Evolutionary conservation across 1,139 yeast genomes (phyloP).

Genomic region (Taphrina wiesneri): DNA sequence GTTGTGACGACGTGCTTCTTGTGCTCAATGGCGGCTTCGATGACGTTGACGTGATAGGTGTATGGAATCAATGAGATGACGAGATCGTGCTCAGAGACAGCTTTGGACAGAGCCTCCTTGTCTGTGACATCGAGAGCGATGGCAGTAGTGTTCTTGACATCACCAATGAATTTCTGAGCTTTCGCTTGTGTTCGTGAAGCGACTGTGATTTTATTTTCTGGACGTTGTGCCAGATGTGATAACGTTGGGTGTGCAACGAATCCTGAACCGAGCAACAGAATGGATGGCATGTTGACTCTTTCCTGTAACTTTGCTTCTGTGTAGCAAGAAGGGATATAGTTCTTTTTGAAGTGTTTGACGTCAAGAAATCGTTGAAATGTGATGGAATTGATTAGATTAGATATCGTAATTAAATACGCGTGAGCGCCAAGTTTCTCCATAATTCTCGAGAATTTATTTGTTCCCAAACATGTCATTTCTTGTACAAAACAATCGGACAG

Average conservation of each 20-base stretch:
- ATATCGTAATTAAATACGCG: background rate
- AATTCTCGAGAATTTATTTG: background rate
- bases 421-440: background rate
- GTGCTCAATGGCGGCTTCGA: constrained; percentile 85
- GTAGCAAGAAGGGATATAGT: too few relatives aligned
- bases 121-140: constrained; percentile 85
- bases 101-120: constrained; percentile 71
- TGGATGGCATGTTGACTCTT: constrained; percentile 30
- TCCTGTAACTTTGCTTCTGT: background rate
- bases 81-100: constrained; percentile 74
- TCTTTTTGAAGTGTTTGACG: background rate
- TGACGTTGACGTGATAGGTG: constrained; percentile 89
- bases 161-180: constrained; percentile 85
- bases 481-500: background rate
- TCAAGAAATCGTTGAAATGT: background rate
- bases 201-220: constrained; percentile 84
- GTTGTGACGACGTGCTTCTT: constrained; percentile 95
- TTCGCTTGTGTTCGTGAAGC: constrained; percentile 89
- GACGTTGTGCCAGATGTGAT: constrained; percentile 77
- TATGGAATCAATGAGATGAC: constrained; percentile 95
- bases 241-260: constrained; percentile 98
- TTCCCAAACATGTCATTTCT: background rate
- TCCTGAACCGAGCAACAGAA: constrained; percentile 57
- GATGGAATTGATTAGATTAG: constrained; percentile 9
- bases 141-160: constrained; percentile 62